Evolutionary conservation across 1,284 basidiomycete genomes (phyloP), one percentile per base, ranked within the genome.

Genomic region (Sanghuangporus baumii): DNA sequence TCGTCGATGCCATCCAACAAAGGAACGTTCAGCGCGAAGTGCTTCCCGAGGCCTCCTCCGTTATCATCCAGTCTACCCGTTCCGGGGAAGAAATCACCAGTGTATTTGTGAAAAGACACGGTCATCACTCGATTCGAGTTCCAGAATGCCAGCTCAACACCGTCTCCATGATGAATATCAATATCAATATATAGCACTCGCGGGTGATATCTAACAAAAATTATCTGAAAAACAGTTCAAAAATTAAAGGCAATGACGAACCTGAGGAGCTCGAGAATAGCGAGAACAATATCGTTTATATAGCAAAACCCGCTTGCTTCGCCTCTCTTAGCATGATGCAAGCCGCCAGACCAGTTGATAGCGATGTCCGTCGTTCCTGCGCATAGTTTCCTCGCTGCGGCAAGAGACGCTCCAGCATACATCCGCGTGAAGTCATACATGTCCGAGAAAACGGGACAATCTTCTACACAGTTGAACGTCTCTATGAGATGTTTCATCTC

Each of bases 31-130:
- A 99, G 80, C 63, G 88, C 91, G 74, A 98, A 99, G 74, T 99
- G 92, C 76, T 97, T 98, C 61, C 96, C 97, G 1, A 89, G 74
- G 14, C 86, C 88, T 18, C 83, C 82, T n/a, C 93, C 90, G 63
- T 93, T 91, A 75, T 97, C 95, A 69, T 94, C 91, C 11, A 96
- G 81, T 72, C 95, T 94, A 14, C 95, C 95, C 0, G 95, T 98
- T 0, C 94, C 94, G 0, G 95, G 95, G 75, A 99, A 99, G 79
- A 99, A 99, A 71, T 98, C 94, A 66, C 94, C 94, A 1, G 93
- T 96, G 77, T 98, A 99, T 76, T 99, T 99, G 82, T 99, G 96
- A 76, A 99, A 99, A 0, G 96, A 98, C 20, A 98, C 93, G 0
- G 97, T 99, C 85, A 98, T 91, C 64, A 99, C 96, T 23, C 97